Conservation (phyloP, 176 grass and related monocot genomes). For the Elaeis guineensis region DNA sequence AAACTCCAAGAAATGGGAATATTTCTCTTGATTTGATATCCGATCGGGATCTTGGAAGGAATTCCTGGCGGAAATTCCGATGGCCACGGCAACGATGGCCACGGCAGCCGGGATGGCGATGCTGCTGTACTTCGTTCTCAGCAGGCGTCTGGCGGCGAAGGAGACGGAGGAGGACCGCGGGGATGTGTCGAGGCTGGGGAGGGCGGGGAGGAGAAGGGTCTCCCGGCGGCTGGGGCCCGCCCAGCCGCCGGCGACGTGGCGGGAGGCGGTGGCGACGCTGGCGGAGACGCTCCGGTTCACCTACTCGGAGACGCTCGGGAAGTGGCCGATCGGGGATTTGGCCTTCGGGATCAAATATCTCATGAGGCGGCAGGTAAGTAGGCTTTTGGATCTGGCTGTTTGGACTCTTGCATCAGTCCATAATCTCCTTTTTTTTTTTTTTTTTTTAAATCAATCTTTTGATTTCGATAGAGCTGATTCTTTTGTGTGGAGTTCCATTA, state of each 20-base stretch:
- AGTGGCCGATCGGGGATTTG: slow-evolving; percentile 96
- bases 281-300: slow-evolving; percentile 90
- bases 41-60: too few species aligned
- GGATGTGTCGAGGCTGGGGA: slow-evolving; percentile 7
- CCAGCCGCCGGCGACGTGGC: slow-evolving; percentile 84
- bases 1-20: too few species aligned
- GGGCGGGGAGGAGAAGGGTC: slow-evolving; percentile 38
- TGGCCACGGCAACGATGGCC: slow-evolving; percentile 85
- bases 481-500: too few species aligned
- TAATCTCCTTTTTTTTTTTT: too few species aligned
- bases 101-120: slow-evolving; percentile 86
- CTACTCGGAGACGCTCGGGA: slow-evolving; percentile 88
- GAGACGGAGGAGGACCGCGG: slow-evolving; percentile 35
- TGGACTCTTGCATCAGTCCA: neutral
- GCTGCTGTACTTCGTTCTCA: slow-evolving; percentile 74
- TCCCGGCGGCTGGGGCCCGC: slow-evolving; percentile 31
- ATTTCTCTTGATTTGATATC: too few species aligned
- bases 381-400: neutral
- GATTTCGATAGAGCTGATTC: too few species aligned
- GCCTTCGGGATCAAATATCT: slow-evolving; percentile 98
- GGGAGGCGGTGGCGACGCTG: slow-evolving; percentile 80
- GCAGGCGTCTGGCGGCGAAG: slow-evolving; percentile 38
- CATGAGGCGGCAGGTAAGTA: slow-evolving; percentile 77
- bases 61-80: neutral
- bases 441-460: too few species aligned